Percentiles rank a stretch among this genome's conserved stretches.
These are phyloP conservation scores for Macrolepiota albuminosa DNA, from an alignment of 768 basidiomycete genomes.

Conservation along the genomic window DNA sequence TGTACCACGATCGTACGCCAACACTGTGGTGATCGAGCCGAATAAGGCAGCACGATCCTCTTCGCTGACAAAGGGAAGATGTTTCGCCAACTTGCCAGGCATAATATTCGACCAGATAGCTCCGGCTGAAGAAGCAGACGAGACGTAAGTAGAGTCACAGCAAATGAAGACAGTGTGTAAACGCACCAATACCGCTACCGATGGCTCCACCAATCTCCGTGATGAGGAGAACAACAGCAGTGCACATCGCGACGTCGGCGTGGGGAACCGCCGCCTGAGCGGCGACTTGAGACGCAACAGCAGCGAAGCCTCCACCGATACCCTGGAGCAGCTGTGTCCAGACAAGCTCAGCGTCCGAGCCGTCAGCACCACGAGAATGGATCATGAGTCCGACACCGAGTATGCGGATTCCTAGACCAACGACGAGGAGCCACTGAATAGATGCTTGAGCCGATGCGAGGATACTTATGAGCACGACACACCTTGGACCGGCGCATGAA, in stretches of 20 bases:
- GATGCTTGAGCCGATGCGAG: neutral
- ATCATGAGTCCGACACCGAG: constrained; percentile 68
- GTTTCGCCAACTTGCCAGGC: constrained; percentile 52
- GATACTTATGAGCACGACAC: neutral
- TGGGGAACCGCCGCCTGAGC: constrained; percentile 66
- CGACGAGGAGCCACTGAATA: constrained; percentile 40
- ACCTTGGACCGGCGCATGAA: constrained; percentile 54
- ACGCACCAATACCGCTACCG: constrained; percentile 55
- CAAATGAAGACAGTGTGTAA: constrained; percentile 1
- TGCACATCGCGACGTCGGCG: constrained; percentile 61
- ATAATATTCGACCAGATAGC: constrained; percentile 63
- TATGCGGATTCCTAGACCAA: constrained; percentile 56
- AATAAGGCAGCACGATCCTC: constrained; percentile 42
- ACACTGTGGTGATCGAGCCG: constrained; percentile 51
- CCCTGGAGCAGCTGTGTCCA: constrained; percentile 71
- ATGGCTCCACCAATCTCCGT: constrained; percentile 68
- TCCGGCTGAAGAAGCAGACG: constrained; percentile 34
- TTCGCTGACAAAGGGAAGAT: constrained; percentile 47
- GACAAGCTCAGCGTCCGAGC: constrained; percentile 51
- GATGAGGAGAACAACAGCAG: constrained; percentile 60
- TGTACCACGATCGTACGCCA: constrained; percentile 40
- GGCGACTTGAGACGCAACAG: constrained; percentile 49
- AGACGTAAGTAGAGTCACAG: neutral
- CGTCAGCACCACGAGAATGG: constrained; percentile 59
- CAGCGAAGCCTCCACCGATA: constrained; percentile 68